Conservation (phyloP, 345 rosid species). For the Citrus australasica region DNA sequence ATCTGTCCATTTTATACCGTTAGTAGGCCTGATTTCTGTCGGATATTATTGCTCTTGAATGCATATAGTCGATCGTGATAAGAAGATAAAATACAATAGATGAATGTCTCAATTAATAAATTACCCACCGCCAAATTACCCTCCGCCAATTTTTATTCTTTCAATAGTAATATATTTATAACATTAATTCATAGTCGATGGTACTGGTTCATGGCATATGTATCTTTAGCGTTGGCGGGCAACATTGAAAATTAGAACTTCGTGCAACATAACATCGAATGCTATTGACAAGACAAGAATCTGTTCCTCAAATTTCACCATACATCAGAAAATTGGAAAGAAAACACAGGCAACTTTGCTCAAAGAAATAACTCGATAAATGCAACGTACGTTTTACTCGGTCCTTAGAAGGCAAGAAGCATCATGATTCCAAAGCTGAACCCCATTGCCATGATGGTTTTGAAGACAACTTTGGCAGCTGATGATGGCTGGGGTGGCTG, state of each 20-base stretch:
- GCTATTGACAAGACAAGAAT: neutral
- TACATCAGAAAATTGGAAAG: neutral
- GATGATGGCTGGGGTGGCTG: conserved; percentile 26
- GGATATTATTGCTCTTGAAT: neutral
- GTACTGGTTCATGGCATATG: neutral
- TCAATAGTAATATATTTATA: neutral
- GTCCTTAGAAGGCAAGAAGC: conserved; percentile 12
- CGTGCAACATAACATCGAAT: neutral
- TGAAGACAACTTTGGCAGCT: conserved; percentile 20
- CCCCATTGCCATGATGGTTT: conserved; percentile 6
- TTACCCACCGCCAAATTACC: neutral
- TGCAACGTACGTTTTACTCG: neutral
- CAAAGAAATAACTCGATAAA: conserved; percentile 1
- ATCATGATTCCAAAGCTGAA: conserved; percentile 12
- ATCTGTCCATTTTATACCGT: neutral
- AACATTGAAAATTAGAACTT: neutral
- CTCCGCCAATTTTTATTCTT: neutral
- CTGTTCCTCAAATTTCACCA: neutral
- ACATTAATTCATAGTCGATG: neutral
- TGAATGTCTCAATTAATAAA: neutral
- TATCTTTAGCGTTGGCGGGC: neutral
- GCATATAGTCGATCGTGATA: neutral
- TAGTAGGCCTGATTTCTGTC: neutral
- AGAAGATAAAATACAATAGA: neutral
- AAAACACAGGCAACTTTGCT: neutral